Conservation (phyloP, 306 rosid genomes). For the Vicia faba region DNA sequence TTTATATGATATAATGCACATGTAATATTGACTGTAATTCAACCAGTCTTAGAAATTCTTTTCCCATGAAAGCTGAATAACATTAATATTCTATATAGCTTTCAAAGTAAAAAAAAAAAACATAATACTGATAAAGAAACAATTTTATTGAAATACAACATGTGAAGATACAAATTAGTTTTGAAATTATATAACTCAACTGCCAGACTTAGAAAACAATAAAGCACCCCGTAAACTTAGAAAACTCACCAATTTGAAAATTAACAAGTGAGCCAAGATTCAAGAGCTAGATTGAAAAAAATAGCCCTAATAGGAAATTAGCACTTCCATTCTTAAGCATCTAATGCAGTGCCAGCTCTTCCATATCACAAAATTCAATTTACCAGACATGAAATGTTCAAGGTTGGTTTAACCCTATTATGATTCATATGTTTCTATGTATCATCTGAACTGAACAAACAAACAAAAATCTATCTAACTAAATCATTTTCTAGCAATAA, state of each 20-base stretch:
- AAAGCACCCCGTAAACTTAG: conserved; percentile 2
- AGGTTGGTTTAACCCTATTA: conserved; percentile 8
- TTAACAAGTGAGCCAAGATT: neutral
- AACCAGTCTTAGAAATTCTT: conserved; percentile 5
- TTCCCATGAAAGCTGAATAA: conserved; percentile 2
- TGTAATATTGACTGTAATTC: neutral
- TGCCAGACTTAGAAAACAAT: neutral
- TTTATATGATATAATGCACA: neutral
- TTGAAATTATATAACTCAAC: neutral
- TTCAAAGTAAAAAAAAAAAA: neutral
- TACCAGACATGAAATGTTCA: neutral
- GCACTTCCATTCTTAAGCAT: conserved; percentile 9
- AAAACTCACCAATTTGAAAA: neutral
- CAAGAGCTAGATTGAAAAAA: neutral
- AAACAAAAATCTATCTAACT: conserved; percentile 1
- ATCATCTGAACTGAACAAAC: conserved; percentile 9
- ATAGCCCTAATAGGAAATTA: conserved; percentile 5
- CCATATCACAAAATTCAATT: neutral
- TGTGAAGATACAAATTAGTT: conserved; percentile 10
- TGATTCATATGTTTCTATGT: conserved; percentile 6
- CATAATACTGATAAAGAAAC: neutral
- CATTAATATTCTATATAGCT: neutral
- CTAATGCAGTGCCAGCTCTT: neutral
- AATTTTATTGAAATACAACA: neutral
- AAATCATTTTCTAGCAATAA: conserved; percentile 8